Percentiles rank a stretch among this genome's conserved stretches.
These are phyloP conservation scores for Lipomyces kockii DNA, from an alignment of 805 yeast genomes.

Conservation along the genomic window DNA sequence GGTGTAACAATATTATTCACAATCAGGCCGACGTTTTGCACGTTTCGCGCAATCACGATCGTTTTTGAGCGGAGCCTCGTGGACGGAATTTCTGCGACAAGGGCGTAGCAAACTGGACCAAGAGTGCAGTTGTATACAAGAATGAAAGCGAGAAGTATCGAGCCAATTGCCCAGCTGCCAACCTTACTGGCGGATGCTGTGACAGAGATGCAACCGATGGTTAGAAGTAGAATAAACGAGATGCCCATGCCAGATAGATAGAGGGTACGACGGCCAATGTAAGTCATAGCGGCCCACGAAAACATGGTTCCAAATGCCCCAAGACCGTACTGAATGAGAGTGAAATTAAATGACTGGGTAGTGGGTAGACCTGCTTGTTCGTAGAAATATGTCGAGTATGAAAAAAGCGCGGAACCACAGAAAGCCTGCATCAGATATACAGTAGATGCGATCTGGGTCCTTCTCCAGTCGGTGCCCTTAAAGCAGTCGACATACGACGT, in stretches of 20 bases:
- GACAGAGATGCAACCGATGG: conserved; percentile 31
- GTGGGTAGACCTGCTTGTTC: conserved; percentile 44
- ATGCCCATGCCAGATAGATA: conserved; percentile 28
- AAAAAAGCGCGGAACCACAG: no score
- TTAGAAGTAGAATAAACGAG: conserved; percentile 16
- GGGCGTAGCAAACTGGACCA: conserved; percentile 52
- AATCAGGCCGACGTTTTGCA: conserved; percentile 39
- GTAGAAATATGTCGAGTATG: not conserved
- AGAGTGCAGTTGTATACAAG: conserved; percentile 53
- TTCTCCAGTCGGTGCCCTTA: no score
- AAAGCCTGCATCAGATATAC: no score
- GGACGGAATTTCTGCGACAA: conserved; percentile 52
- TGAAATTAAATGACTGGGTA: conserved; percentile 9
- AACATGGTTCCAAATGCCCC: conserved; percentile 15
- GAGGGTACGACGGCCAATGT: conserved; percentile 27
- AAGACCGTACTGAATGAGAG: conserved; percentile 7
- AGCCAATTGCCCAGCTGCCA: conserved; percentile 44
- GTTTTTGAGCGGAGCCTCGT: conserved; percentile 52
- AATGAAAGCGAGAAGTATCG: conserved; percentile 53
- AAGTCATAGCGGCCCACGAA: conserved; percentile 12
- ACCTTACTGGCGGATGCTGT: conserved; percentile 34
- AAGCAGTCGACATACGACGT: no score
- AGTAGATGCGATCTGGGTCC: no score
- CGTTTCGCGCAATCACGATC: conserved; percentile 50
- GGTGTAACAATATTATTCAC: conserved; percentile 45